Evolutionary conservation across 768 basidiomycete genomes (phyloP), one percentile per base, ranked within the genome.

Genomic region (Leccinum fibrillosum): DNA sequence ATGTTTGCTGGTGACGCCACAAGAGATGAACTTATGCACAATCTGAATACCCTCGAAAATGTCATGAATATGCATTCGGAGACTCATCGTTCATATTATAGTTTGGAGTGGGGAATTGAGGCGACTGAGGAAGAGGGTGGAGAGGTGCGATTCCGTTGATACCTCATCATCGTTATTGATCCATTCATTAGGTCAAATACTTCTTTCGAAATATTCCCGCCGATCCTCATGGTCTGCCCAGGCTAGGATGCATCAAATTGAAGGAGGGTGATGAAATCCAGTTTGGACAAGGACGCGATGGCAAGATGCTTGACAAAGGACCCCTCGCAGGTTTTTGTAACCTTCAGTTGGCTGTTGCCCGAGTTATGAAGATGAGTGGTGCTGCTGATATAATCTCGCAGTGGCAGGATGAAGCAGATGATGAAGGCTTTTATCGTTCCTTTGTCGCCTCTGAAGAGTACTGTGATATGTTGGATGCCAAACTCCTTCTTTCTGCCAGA

Each of bases 251-350:
- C 30, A 35, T 35, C 34, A 15, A 35, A 35, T 35, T 35, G 54
- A 49, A 5, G 30, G 57, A 58, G 21, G 57, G 54, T 0, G 48
- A 50, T 15, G 57, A 58, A 44, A 58, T 58, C 13, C 28, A 12
- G 7, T 56, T 58, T 2, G 57, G 54, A 50, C n/a, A n/a, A 34
- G 54, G 57, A 44, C 25, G 30, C 9, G 37, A 58, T 13, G 54
- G 54, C 37, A 45, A 50, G 17, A 7, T 26, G n/a, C 54, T 58
- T 2, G 0, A 44, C 49, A 50, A 50, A 8, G 39, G 39, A 32
- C 30, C 30, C 30, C 11, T 32, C 30, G 30, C 30, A 32, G 30
- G 30, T 11, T 11, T 32, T 32, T 32, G 30, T 32, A 32, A 32
- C 30, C 30, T 32, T 32, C 30, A 32, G 30, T 11, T 32, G 30